These are phyloP conservation scores for Centrapalus pauciflorus DNA, from an alignment of 129 eudicot species.

Conservation along the genomic window DNA sequence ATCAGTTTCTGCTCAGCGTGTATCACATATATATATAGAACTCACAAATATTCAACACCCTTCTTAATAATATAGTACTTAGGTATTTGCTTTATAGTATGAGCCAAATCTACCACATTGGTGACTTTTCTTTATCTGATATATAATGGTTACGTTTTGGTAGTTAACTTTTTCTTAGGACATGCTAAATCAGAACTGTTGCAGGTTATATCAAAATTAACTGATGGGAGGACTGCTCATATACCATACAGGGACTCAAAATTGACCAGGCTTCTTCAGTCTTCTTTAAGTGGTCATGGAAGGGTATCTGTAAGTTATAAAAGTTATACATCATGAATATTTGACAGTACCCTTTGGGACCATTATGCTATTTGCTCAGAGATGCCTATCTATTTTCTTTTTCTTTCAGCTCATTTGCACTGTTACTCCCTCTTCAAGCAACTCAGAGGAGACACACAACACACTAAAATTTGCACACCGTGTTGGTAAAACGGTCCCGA, in stretches of 20 bases:
- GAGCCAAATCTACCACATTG: not conserved
- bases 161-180: not conserved
- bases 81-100: not conserved
- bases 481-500: too few relatives aligned
- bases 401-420: conserved; percentile 62
- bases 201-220: conserved; percentile 77
- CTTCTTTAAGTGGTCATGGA: conserved; percentile 87
- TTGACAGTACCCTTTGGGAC: not conserved
- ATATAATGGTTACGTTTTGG: not conserved
- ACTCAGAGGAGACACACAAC: too few relatives aligned
- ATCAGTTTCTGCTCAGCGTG: not conserved
- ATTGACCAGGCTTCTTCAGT: conserved; percentile 76
- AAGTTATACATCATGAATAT: not conserved
- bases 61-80: not conserved
- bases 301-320: conserved; percentile 68
- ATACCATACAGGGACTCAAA: too few relatives aligned
- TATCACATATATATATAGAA: not conserved
- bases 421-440: conserved; percentile 72
- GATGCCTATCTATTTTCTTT: not conserved
- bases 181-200: not conserved
- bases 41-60: not conserved
- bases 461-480: too few relatives aligned
- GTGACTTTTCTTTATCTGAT: not conserved
- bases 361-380: not conserved
- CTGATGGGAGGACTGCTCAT: conserved; percentile 69